phyloP scores from a whole-genome alignment of 345 rosid genomes.

The Erucastrum elatum region DNA sequence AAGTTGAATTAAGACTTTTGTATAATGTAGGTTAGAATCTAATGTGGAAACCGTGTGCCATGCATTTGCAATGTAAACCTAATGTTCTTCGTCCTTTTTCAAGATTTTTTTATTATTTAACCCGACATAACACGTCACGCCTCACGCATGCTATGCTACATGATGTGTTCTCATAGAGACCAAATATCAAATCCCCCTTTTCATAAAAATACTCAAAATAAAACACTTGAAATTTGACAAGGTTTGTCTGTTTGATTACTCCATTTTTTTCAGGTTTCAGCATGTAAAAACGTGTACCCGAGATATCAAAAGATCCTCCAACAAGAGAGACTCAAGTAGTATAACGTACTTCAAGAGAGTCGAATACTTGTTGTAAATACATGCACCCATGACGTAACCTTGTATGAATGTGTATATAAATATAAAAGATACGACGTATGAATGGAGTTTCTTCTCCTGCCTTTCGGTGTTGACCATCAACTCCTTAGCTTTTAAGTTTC shows the following conservation, averaged over 20 bases:
- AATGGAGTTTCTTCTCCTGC: conserved; percentile 21
- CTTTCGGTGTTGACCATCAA: conserved; percentile 32
- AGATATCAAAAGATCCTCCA: conserved; percentile 65
- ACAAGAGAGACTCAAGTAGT: conserved; percentile 56
- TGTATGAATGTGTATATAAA: background rate
- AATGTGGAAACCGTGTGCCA: conserved; percentile 34
- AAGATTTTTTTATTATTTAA: background rate
- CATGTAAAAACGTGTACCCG: conserved; percentile 76
- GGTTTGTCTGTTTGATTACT: background rate
- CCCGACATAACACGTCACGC: conserved; percentile 36
- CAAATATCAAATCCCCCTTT: background rate
- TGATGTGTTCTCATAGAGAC: conserved; percentile 23
- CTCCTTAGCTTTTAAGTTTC: conserved; percentile 40
- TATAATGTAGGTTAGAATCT: conserved; percentile 17
- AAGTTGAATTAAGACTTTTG: conserved; percentile 15
- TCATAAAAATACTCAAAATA: background rate
- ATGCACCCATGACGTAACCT: conserved; percentile 7
- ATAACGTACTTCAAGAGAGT: background rate
- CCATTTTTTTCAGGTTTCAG: conserved; percentile 66
- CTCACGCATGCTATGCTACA: conserved; percentile 41
- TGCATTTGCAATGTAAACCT: conserved; percentile 6
- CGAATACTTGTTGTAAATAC: conserved; percentile 15
- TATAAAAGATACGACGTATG: conserved; percentile 12
- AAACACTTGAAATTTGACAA: background rate
- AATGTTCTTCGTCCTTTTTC: conserved; percentile 9